phyloP scores from a whole-genome alignment of 2,329 filamentous ascomycete genomes.

The Pseudocercospora eumusae region DNA sequence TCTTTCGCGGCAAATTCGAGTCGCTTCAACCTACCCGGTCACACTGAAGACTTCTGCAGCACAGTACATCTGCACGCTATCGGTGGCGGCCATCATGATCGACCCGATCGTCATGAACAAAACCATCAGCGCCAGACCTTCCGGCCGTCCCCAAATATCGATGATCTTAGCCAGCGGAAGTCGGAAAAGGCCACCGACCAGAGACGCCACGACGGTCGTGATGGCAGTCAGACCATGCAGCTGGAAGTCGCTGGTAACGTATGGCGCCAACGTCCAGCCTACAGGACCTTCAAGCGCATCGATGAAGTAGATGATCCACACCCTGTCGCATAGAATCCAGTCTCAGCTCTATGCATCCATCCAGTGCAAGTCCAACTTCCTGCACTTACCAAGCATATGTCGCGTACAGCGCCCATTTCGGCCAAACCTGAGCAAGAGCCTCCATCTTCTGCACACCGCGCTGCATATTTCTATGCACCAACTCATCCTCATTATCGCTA shows the following conservation, averaged over 20 bases:
- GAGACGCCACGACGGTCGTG: conserved; percentile 40
- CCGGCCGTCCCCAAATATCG: conserved; percentile 46
- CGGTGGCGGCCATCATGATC: conserved; percentile 36
- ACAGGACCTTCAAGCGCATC: conserved; percentile 47
- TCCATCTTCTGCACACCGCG: conserved; percentile 27
- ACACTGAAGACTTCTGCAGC: conserved; percentile 37
- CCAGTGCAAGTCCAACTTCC: too few relatives aligned
- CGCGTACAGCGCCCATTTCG: conserved; percentile 19
- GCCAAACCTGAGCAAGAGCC: conserved; percentile 26
- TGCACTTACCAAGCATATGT: conserved; percentile 24
- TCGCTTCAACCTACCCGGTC: conserved; percentile 19
- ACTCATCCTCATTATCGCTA: conserved; percentile 25
- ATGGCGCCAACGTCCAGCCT: conserved; percentile 37
- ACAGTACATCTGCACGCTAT: conserved; percentile 33
- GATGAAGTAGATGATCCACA: conserved; percentile 54
- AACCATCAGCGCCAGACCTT: conserved; percentile 44
- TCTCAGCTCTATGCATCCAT: background rate
- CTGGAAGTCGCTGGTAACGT: conserved; percentile 45
- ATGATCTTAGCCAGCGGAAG: conserved; percentile 46
- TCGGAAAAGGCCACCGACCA: conserved; percentile 42
- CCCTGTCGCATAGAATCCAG: conserved; percentile 38
- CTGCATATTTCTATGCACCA: conserved; percentile 25
- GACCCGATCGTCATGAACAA: conserved; percentile 26
- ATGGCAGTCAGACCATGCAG: conserved; percentile 42
- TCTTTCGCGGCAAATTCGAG: background rate